phyloP scores from a whole-genome alignment of 345 rosid species.

The Eucalyptus erythrocorys region DNA sequence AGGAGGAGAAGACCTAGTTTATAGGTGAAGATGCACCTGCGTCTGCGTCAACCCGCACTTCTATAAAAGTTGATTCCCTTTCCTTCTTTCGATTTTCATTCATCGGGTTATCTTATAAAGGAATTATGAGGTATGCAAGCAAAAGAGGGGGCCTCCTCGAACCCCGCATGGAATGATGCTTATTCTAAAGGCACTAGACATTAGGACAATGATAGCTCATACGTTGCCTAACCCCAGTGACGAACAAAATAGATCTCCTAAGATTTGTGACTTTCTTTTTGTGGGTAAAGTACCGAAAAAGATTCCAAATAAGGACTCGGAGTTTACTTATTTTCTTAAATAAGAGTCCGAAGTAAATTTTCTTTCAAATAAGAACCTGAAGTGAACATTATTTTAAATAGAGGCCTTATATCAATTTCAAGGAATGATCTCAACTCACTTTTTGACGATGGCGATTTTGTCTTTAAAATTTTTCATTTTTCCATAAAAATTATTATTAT shows the following conservation, averaged over 20 bases:
- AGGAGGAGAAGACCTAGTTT: background rate
- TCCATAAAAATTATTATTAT: too few species aligned
- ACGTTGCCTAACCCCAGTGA: background rate
- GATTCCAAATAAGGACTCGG: fast-evolving
- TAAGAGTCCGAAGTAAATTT: fast-evolving
- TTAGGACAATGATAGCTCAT: background rate
- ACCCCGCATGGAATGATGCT: background rate
- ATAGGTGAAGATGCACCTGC: background rate
- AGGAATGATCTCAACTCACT: fast-evolving
- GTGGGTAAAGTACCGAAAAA: background rate
- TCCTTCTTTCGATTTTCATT: background rate
- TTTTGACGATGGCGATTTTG: too few species aligned
- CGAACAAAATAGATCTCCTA: background rate
- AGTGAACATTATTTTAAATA: too few species aligned
- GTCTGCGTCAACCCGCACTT: background rate
- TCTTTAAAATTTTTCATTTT: too few species aligned
- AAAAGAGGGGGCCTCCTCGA: background rate
- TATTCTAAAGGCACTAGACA: background rate
- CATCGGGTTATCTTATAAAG: background rate
- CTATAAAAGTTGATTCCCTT: background rate
- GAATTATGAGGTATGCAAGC: background rate
- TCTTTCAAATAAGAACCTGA: fast-evolving
- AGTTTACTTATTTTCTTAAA: fast-evolving
- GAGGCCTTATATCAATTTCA: fast-evolving
- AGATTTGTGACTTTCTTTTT: background rate